Evolutionary conservation across 306 rosid genomes (phyloP).

Genomic region (Inga leiocalycina): DNA sequence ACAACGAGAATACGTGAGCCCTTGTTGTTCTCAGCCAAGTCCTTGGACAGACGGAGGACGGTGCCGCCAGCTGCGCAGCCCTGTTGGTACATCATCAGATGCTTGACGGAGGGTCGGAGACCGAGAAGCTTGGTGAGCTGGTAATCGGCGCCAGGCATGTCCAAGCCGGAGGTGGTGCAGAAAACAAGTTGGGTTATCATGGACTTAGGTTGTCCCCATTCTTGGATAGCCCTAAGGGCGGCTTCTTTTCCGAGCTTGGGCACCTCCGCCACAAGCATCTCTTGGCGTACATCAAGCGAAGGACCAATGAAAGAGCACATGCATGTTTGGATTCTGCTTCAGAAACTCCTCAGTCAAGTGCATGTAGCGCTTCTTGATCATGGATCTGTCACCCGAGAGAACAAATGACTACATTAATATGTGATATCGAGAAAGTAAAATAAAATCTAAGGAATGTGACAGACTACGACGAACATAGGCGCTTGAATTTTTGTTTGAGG

Average conservation of each 20-base stretch:
- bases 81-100: constrained; percentile 68
- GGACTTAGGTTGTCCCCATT: constrained; percentile 71
- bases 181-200: constrained; percentile 60
- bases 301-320: constrained; percentile 62
- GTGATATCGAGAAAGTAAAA: no score
- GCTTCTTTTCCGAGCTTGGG: constrained; percentile 67
- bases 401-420: no score
- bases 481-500: no score
- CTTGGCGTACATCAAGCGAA: constrained; percentile 58
- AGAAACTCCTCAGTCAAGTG: constrained; percentile 50
- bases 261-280: constrained; percentile 55
- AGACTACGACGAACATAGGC: background rate
- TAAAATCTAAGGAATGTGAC: background rate
- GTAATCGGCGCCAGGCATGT: constrained; percentile 70
- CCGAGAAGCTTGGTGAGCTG: constrained; percentile 63
- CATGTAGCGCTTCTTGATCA: constrained; percentile 65
- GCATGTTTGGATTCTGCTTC: constrained; percentile 47
- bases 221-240: constrained; percentile 48
- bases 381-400: constrained; percentile 57
- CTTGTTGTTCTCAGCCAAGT: constrained; percentile 62
- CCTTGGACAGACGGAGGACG: constrained; percentile 62
- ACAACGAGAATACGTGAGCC: constrained; percentile 38
- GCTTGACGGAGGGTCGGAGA: constrained; percentile 57
- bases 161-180: constrained; percentile 63
- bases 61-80: constrained; percentile 69